Percentiles rank a stretch among this genome's conserved stretches.
Evolutionary conservation across 176 grass and related monocot genomes (phyloP).

Genomic region (Oryza coarctata): DNA sequence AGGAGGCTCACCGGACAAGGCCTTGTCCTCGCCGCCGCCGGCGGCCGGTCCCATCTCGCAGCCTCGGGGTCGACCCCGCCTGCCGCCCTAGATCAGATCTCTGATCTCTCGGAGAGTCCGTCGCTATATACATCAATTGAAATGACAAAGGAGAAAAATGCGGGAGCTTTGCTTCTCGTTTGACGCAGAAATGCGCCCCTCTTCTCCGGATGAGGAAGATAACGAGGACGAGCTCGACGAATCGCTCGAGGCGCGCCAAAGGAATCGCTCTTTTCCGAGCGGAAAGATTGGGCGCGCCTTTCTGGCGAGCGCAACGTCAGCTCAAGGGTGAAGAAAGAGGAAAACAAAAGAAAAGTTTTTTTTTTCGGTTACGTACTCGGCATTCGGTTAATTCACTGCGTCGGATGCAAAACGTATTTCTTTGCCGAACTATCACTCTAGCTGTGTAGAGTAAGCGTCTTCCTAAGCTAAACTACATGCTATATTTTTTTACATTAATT

Average conservation of each 20-base stretch:
- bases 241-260: conserved; percentile 5
- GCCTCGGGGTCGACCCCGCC: not conserved
- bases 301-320: not conserved
- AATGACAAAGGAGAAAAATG: not conserved
- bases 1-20: conserved; percentile 52
- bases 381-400: not conserved
- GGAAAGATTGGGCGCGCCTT: conserved; percentile 19
- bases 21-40: conserved; percentile 38
- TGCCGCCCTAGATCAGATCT: conserved; percentile 33
- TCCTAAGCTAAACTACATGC: not conserved
- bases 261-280: conserved; percentile 24
- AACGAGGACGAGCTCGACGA: conserved; percentile 30
- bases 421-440: not conserved
- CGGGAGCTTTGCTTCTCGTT: conserved; percentile 23
- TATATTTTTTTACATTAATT: not conserved
- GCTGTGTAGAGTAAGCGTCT: not conserved
- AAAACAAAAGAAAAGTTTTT: conserved; percentile 2
- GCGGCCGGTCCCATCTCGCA: conserved; percentile 39
- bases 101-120: not conserved
- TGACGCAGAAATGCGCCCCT: conserved; percentile 28
- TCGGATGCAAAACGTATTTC: not conserved
- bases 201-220: not conserved
- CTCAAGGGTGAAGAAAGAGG: not conserved
- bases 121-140: conserved; percentile 10
- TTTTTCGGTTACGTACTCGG: not conserved